A percentile compares a stretch with the other conserved stretches of the same genome.
Conservation (phyloP, 768 basidiomycete species). For the Asterophora lycoperdoides region DNA sequence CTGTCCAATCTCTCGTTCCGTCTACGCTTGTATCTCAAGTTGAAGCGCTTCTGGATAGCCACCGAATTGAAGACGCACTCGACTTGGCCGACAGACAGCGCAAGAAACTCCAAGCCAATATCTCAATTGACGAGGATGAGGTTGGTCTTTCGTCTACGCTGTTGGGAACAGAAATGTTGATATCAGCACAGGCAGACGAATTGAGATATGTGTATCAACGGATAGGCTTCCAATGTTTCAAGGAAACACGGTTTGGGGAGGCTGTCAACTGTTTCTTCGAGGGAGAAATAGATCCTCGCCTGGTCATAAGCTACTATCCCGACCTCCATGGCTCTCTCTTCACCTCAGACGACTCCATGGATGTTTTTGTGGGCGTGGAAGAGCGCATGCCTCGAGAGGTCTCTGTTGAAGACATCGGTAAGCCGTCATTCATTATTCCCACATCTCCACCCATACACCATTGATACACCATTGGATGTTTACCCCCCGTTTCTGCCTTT, state of each 20-base stretch:
- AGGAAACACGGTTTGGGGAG: constrained; percentile 79
- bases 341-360: constrained; percentile 46
- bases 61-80: constrained; percentile 60
- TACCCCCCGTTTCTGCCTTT: constrained; percentile 10
- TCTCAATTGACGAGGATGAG: constrained; percentile 53
- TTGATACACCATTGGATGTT: constrained; percentile 17
- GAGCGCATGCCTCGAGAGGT: constrained; percentile 65
- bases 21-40: constrained; percentile 71
- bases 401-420: constrained; percentile 81
- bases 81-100: constrained; percentile 58
- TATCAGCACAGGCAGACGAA: constrained; percentile 51
- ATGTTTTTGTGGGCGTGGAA: constrained; percentile 73
- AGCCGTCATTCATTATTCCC: constrained; percentile 37
- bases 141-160: constrained; percentile 25
- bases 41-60: constrained; percentile 62
- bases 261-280: constrained; percentile 75
- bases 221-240: constrained; percentile 74
- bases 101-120: constrained; percentile 49
- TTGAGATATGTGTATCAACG: constrained; percentile 77
- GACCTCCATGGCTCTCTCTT: constrained; percentile 68
- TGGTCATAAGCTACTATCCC: constrained; percentile 78
- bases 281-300: constrained; percentile 79
- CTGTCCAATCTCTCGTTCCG: constrained; percentile 62
- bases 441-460: not conserved
- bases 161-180: not conserved